Evolutionary conservation across 176 grass and related monocot genomes (phyloP).

Genomic region (Aegilops umbellulata): DNA sequence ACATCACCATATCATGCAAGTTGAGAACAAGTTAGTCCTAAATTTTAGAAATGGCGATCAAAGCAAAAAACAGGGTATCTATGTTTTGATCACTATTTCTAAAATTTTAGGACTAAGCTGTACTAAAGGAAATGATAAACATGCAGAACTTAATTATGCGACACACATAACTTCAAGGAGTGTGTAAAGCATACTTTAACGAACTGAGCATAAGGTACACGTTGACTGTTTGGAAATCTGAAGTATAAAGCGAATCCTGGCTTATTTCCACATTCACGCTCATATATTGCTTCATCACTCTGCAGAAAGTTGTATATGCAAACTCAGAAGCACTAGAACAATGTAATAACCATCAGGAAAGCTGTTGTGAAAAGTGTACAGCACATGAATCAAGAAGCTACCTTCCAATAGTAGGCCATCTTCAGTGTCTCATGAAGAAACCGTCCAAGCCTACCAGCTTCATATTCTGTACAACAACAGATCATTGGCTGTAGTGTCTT

Average conservation of each 20-base stretch:
- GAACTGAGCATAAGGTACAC: conserved; percentile 81
- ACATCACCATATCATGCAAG: conserved; percentile 6
- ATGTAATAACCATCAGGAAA: conserved; percentile 24
- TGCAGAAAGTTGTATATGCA: conserved; percentile 43
- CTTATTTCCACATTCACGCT: conserved; percentile 95
- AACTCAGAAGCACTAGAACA: conserved; percentile 27
- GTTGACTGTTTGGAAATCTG: conserved; percentile 84
- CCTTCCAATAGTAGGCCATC: conserved; percentile 99
- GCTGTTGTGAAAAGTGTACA: neutral
- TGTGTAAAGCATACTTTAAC: conserved; percentile 58
- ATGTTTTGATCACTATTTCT: neutral
- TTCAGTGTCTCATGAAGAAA: conserved; percentile 95
- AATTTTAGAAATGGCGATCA: neutral
- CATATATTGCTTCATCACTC: conserved; percentile 97
- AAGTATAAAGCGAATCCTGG: conserved; percentile 89
- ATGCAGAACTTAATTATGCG: conserved; percentile 6
- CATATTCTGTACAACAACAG: conserved; percentile 95
- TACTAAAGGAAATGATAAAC: neutral
- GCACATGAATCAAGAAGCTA: conserved; percentile 37
- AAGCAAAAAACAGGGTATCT: conserved; percentile 14
- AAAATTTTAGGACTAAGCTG: neutral
- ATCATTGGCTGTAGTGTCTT: conserved; percentile 98
- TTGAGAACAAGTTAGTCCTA: neutral
- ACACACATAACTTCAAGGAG: conserved; percentile 34
- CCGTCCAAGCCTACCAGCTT: conserved; percentile 91